Base-by-base conservation (phyloP, 129 eudicot species). In the sunflower (Helianthus annuus) region DNA sequence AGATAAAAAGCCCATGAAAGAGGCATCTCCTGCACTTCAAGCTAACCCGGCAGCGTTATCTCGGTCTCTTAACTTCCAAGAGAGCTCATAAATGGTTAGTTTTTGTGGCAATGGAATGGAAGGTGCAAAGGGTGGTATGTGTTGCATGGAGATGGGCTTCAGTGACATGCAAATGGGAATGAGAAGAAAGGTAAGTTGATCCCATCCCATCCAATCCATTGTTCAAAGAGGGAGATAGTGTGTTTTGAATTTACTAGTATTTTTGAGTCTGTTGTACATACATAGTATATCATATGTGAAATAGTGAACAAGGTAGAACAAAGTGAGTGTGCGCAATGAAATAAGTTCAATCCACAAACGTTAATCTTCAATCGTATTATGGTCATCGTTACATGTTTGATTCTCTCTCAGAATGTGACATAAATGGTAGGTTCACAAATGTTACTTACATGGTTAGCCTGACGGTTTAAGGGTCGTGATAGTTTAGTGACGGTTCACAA, bases 31-130 rank as follows among this genome's bases (percentile, higher is more conserved):
- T 0, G 90, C 86, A 17, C 71, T 86, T 54, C 92, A 86, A 59
- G 92, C 96, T 52, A 89, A 89, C 69, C 96, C 96, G 1, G 96
- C 96, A 6, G 96, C 96, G 29, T 44, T 89, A 57, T 88, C 91
- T 8, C 72, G 95, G 84, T 88, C 95, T 52, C 74, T 76, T 44
- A 85, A 79, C 39, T 88, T 89, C 86, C 89, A 80, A 17, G 96
- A 89, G 80, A 86, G 78, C 76, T 83, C 85, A 2, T 88, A 68
- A 76, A 46, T 7, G 66, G 32, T 57, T 36, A 49, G 34, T 27
- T 54, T 32, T 10, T 44, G 11, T 4, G 39, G 58, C 78, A 52
- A 75, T 73, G 78, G 59, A 48, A n/a, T 73, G 78, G 59, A 48
- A n/a, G 51, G 7, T 24, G 45, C 48, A 16, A 70, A 45, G 69